Conservation (phyloP, 345 rosid species). For the Pelargonium nanum region DNA sequence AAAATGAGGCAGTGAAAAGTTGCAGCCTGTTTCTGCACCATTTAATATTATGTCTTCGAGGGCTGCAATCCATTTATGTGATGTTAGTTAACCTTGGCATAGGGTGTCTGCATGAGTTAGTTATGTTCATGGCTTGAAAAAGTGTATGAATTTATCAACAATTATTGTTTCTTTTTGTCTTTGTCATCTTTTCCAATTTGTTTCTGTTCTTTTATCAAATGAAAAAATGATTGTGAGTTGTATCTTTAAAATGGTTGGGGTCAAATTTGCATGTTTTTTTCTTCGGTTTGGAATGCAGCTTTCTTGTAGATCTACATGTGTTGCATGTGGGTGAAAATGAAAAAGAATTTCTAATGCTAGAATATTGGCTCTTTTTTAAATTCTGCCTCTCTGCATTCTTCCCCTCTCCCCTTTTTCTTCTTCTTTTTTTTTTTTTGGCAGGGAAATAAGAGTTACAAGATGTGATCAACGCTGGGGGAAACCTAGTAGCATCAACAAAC, state of each 20-base stretch:
- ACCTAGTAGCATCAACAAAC: background rate
- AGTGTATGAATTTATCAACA: background rate
- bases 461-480: background rate
- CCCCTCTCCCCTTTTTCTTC: background rate
- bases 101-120: background rate
- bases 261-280: background rate
- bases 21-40: too few relatives aligned
- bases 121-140: background rate
- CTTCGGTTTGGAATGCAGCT: background rate
- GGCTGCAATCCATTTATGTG: too few relatives aligned
- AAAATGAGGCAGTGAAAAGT: background rate
- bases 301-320: background rate
- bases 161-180: background rate
- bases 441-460: background rate
- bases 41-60: background rate
- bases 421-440: background rate
- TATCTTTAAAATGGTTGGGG: background rate
- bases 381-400: background rate
- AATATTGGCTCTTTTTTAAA: background rate
- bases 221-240: background rate
- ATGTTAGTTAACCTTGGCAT: background rate
- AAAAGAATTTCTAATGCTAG: background rate
- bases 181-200: too few relatives aligned
- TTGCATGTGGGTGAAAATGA: background rate
- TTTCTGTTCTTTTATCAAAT: background rate